A percentile compares a stretch with the other conserved stretches of the same genome.
phyloP scores from a whole-genome alignment of 2,329 filamentous ascomycete genomes.

The Hymenoscyphus occultus region DNA sequence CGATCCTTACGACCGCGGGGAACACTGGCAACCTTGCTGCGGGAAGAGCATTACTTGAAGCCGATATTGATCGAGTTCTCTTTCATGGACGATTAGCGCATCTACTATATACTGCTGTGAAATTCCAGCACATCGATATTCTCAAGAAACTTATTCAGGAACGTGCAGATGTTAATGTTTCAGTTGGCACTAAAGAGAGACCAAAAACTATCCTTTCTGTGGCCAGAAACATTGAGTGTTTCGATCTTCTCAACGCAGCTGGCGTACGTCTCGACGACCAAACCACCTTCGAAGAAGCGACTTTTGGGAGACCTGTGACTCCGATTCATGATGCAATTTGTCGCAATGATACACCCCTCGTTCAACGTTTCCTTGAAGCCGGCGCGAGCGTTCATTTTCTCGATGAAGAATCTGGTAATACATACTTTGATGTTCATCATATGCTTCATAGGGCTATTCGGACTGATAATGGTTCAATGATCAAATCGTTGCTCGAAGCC shows the following conservation, averaged over 20 bases:
- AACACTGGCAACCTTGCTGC: background rate
- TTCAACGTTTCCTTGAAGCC: background rate
- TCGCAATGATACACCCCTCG: background rate
- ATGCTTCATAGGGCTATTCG: background rate
- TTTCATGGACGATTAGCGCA: background rate
- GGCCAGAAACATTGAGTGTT: background rate
- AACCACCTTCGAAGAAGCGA: no score
- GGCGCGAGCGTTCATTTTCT: background rate
- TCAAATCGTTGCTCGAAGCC: background rate
- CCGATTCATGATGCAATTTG: background rate
- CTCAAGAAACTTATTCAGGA: background rate
- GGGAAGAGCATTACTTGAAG: constrained; percentile 7
- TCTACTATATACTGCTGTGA: background rate
- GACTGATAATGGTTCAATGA: background rate
- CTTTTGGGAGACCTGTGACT: background rate
- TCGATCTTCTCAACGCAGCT: background rate
- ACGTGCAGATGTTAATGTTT: background rate
- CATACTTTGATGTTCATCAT: no score
- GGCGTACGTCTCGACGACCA: background rate
- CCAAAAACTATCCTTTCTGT: background rate
- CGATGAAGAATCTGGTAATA: background rate
- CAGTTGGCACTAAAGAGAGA: background rate
- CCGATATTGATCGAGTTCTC: background rate
- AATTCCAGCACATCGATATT: background rate
- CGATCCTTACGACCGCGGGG: background rate